These are phyloP conservation scores for Tolypocladium pustulatum DNA, from an alignment of 2,329 filamentous ascomycete genomes.

Conservation along the genomic window DNA sequence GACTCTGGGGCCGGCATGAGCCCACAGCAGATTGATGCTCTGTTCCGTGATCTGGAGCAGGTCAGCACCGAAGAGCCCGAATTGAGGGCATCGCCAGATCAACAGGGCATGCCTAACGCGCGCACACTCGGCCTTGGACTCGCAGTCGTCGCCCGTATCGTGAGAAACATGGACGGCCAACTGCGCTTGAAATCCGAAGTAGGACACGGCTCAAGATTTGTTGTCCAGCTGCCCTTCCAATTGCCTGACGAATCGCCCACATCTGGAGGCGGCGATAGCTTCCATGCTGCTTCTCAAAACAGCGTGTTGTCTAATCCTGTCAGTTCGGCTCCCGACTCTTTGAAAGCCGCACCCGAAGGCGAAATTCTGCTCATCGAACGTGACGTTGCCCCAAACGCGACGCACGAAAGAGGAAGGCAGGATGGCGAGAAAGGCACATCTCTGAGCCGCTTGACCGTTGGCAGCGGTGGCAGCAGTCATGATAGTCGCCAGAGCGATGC, in stretches of 20 bases:
- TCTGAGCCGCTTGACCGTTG: slow-evolving; percentile 21
- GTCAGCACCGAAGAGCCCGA: slow-evolving; percentile 36
- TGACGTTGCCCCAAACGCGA: slow-evolving; percentile 12
- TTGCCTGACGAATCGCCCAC: slow-evolving; percentile 35
- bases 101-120: slow-evolving; percentile 18
- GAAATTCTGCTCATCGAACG: slow-evolving; percentile 55
- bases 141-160: slow-evolving; percentile 76
- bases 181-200: slow-evolving; percentile 74
- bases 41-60: slow-evolving; percentile 50
- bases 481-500: slow-evolving; percentile 50
- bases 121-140: slow-evolving; percentile 66
- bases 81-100: slow-evolving; percentile 7
- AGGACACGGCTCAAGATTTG: slow-evolving; percentile 72
- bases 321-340: slow-evolving; percentile 11
- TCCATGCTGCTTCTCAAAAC: background rate
- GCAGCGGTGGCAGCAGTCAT: slow-evolving; percentile 26
- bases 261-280: slow-evolving; percentile 6
- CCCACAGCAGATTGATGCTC: slow-evolving; percentile 43
- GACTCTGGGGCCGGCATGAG: slow-evolving; percentile 70
- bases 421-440: slow-evolving; percentile 9
- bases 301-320: slow-evolving; percentile 5
- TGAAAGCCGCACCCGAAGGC: slow-evolving; percentile 24
- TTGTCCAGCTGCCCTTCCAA: slow-evolving; percentile 67
- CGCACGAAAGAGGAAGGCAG: slow-evolving; percentile 4
- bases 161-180: slow-evolving; percentile 87